Base-by-base conservation (phyloP, 805 yeast species). In the Yamadazyma paraphyllophila region DNA sequence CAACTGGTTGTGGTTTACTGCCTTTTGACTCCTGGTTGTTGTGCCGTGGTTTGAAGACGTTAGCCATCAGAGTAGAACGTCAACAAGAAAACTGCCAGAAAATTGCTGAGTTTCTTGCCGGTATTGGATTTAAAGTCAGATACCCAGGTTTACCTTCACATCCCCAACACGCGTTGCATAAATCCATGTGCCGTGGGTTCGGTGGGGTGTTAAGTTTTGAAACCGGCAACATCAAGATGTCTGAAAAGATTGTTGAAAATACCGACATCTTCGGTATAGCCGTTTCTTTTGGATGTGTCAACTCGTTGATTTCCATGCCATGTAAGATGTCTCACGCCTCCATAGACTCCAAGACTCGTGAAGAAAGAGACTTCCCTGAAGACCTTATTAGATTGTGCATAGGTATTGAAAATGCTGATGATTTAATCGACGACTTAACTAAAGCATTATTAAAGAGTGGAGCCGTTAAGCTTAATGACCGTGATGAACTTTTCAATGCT, bases 311-410 rank as follows among this genome's bases (percentile, higher is more conserved):
- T 47, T 88, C 96, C 33, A 79, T 91, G 83, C 98, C 98, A 12
- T 88, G 97, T 65, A 80, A 80, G 65, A 91, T 91, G 97, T 88
- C 96, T 6, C 98, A 91, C 61, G 97, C 97, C n/a, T 85, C 96
- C 2, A 91, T 91, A 51, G 96, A 90, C 56, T 85, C 90, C 20
- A 81, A 87, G 59, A 83, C 88, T 3, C 81, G 97, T 65, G 83
- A 82, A 40, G 95, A 86, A 63, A 81, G 98, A 63, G 89, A 83
- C 37, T 82, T 91, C 68, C 96, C 97, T 2, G 97, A 91, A 65
- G 97, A 92, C 62, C 74, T 91, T 59, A 82, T 91, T 55, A 77
- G 98, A 58, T 75, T 91, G 45, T 91, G 97, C 62, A 83, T 91
- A 42, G 98, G 98, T 48, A 91, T 91, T 50, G 98, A 91, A 62